Evolutionary conservation across 2,329 filamentous ascomycete species (phyloP), one percentile per base, ranked within the genome.

Genomic region (Ceratocystis huliohia): DNA sequence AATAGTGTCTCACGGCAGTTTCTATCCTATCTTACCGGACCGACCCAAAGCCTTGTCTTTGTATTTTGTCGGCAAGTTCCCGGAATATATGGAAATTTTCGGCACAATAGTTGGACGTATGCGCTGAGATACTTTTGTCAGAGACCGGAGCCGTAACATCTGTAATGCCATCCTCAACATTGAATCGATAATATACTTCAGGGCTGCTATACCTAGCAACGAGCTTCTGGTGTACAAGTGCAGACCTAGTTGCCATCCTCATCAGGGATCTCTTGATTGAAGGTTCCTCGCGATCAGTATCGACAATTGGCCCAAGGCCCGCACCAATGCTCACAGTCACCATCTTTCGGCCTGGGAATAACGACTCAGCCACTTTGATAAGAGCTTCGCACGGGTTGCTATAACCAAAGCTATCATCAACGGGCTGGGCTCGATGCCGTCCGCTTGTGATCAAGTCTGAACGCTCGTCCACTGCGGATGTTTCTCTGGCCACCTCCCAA

Each of bases 371-470:
- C 63, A 74, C 73, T 3, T 70, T 63, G 8, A 74, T 70, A 13
- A 75, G 68, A 2, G 72, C 68, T 25, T 73, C 69, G 61, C 70
- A 71, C 20, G 74, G 73, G 56, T 74, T 75, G 65, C 74, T 75
- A 41, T 72, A 69, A 2, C 72, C 72, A 22, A 75, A 71, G 0
- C 69, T 73, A 1, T 71, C 72, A 61, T 74, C 73, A 28, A 75
- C 69, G 44, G 72, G 74, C 22, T 72, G 70, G 1, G 72, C 66
- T 5, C 64, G 66, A 15, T 73, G 70, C 8, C 71, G 69, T 28
- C 72, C 72, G 6, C 73, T 13, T 30, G 69, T 65, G 41, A 73
- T 71, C 3, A 72, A 68, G 50, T 74, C 71, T 68, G 74, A 75
- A 64, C 73, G 74, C 0, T 71, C 70, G 0, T 71, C 69, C 2